These are phyloP conservation scores for Acacia concinna DNA, from an alignment of 331 rosid genomes.

Conservation along the genomic window DNA sequence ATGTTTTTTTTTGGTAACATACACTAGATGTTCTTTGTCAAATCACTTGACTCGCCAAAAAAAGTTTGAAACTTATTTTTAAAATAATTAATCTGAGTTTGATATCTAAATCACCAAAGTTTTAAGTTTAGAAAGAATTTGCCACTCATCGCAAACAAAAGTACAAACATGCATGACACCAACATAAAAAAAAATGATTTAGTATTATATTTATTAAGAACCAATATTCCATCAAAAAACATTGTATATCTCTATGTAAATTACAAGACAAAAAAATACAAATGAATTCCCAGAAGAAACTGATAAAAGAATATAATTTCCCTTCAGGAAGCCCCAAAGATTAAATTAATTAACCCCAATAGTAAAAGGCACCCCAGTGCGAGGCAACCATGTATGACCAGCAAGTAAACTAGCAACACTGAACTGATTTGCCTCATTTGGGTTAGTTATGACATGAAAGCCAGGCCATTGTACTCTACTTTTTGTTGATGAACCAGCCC, in stretches of 20 bases:
- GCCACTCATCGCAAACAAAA: no score
- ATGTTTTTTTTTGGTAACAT: no score
- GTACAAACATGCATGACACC: background rate
- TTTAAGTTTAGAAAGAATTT: no score
- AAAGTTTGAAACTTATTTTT: no score
- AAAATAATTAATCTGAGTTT: no score
- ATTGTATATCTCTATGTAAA: background rate
- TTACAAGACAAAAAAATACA: background rate
- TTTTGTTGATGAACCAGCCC: no score
- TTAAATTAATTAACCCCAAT: constrained; percentile 39
- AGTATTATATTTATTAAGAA: background rate
- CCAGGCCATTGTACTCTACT: no score
- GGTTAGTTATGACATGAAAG: constrained; percentile 30
- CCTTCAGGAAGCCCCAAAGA: no score
- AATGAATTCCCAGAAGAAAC: background rate
- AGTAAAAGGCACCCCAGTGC: constrained; percentile 56
- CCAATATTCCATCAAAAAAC: background rate
- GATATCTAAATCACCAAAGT: no score
- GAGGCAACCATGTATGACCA: constrained; percentile 62
- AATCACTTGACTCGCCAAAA: no score
- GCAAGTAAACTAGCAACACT: constrained; percentile 49
- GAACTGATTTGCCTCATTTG: constrained; percentile 44
- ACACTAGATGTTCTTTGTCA: no score
- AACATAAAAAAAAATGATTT: no score
- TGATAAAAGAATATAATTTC: background rate